A percentile compares a stretch with the other conserved stretches of the same genome.
Conservation (phyloP, 1,284 basidiomycete genomes). For the Cutaneotrichosporon arboriforme region DNA sequence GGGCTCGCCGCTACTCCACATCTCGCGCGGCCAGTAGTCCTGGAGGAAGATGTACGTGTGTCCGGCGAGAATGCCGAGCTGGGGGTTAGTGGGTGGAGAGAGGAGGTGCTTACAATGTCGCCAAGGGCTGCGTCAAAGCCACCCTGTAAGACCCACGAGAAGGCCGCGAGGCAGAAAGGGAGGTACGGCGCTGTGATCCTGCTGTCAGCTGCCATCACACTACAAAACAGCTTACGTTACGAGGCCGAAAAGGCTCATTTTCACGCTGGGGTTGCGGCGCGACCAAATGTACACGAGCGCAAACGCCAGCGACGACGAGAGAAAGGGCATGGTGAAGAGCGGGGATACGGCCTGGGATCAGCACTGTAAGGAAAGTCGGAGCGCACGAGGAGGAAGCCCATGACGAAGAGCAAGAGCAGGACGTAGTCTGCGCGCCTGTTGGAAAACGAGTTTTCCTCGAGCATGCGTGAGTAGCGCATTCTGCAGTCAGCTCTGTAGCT, state of each 20-base stretch:
- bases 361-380: neutral
- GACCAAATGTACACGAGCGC: conserved; percentile 97
- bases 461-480: conserved; percentile 91
- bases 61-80: conserved; percentile 75
- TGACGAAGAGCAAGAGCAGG: conserved; percentile 78
- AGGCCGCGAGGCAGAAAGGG: conserved; percentile 78
- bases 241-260: conserved; percentile 91
- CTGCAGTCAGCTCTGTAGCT: conserved; percentile 47
- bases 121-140: conserved; percentile 78
- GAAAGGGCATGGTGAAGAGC: conserved; percentile 78
- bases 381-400: conserved; percentile 69
- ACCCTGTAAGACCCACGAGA: conserved; percentile 83
- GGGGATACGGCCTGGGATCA: conserved; percentile 66
- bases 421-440: conserved; percentile 87
- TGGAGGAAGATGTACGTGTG: conserved; percentile 89
- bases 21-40: conserved; percentile 91
- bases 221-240: conserved; percentile 56
- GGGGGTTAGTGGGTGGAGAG: conserved; percentile 12
- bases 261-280: conserved; percentile 81
- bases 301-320: conserved; percentile 62
- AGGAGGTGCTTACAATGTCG: conserved; percentile 56
- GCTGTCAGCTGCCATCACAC: conserved; percentile 7
- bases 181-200: conserved; percentile 89
- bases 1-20: conserved; percentile 51
- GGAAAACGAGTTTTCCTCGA: conserved; percentile 92